Evolutionary conservation across 1,139 yeast species (phyloP).

Genomic region (Chernovozyma sophiae-reginae): DNA sequence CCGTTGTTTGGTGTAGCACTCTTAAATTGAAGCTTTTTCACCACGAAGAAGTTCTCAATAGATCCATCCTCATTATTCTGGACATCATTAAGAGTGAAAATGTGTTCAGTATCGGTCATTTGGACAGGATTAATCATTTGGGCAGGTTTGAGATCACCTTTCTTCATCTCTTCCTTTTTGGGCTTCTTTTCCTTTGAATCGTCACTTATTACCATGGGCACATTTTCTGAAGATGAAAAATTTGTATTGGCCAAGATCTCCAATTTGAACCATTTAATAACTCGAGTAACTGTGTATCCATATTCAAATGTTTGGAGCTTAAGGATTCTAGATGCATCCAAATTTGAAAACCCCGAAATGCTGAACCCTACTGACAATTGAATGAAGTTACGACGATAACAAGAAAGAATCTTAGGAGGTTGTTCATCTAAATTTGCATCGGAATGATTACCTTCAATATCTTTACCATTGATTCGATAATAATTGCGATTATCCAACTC

Average conservation of each 20-base stretch:
- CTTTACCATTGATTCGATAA: constrained; percentile 20
- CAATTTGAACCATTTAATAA: constrained; percentile 37
- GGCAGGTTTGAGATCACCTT: constrained; percentile 4
- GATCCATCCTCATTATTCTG: constrained; percentile 14
- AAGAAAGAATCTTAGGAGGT: constrained; percentile 38
- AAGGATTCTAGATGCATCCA: constrained; percentile 22
- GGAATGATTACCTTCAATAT: background rate
- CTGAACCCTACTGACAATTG: constrained; percentile 36
- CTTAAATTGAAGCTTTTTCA: constrained; percentile 51
- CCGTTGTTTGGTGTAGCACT: constrained; percentile 67
- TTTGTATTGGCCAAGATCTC: constrained; percentile 37
- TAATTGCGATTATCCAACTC: constrained; percentile 40
- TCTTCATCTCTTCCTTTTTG: constrained; percentile 12
- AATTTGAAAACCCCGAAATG: constrained; percentile 23
- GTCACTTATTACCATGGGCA: constrained; percentile 30
- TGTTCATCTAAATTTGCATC: constrained; percentile 8
- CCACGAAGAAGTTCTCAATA: constrained; percentile 31
- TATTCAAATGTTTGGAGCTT: constrained; percentile 32
- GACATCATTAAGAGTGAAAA: constrained; percentile 26
- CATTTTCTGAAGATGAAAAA: constrained; percentile 23
- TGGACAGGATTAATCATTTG: constrained; percentile 15
- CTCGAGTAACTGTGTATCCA: constrained; percentile 34
- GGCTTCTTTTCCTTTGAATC: constrained; percentile 23
- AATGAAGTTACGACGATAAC: constrained; percentile 45
- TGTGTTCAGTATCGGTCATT: constrained; percentile 25